Base-by-base conservation (phyloP, 2,329 filamentous ascomycete genomes). In the Aspergillus bombycis region DNA sequence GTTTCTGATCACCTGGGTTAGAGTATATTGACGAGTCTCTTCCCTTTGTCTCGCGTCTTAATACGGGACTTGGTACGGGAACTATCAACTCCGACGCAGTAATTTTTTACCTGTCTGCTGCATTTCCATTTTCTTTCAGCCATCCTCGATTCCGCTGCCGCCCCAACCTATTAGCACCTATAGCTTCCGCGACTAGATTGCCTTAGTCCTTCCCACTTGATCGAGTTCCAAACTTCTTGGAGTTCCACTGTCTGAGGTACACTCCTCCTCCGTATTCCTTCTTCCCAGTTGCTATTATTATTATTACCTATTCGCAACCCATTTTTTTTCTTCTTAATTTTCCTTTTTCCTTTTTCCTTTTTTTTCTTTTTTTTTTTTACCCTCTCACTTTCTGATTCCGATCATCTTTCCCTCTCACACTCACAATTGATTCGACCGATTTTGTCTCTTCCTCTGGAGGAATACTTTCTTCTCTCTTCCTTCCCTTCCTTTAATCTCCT, bases 101-200 rank as follows among this genome's bases (percentile, higher is more conserved):
- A 21, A 54, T 30, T 34, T 36, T 52, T 41, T 21, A n/a, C 57
- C 21, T 48, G 41, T 58, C 57, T 36, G n/a, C 46, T 50, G 45
- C 46, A 50, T 4, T 54, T 32, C 30, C 21, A 16, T 54, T 28
- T 53, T 36, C 52, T 54, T 54, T 54, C 52, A 54, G 30, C 52
- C 30, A 34, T 54, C 32, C 28, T 57, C 43, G 36, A 41, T 56
- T 48, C 60, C 60, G 54, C 43, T 32, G 46, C 56, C 59, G 52
- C 60, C 46, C 54, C 55, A 63, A 61, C 52, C 50, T 52, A 55
- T 46, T 57, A 63, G 58, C 43, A 11, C 58, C 56, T 46, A 64
- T 66, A 66, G 64, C 57, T 66, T 62, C 64, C 64, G 64, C 64
- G 58, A 60, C 57, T 66, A 66, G 57, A 57, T 41, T 63, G 34